These are phyloP conservation scores for Carex cristatella DNA, from an alignment of 176 grass and related monocot genomes.

Conservation along the genomic window DNA sequence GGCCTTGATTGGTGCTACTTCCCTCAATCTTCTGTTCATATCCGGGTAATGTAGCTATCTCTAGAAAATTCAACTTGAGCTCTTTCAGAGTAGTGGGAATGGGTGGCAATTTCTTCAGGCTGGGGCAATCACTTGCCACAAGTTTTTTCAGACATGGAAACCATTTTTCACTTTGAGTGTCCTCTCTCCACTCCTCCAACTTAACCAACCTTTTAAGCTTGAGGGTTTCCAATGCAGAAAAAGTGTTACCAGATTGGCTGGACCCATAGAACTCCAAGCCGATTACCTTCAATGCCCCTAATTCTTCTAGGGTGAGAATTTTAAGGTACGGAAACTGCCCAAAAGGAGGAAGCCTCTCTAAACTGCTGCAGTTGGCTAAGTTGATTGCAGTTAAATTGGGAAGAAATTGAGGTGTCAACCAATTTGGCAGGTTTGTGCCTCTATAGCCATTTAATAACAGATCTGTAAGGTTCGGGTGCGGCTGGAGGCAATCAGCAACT, in stretches of 20 bases:
- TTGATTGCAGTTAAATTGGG: slow-evolving; percentile 7
- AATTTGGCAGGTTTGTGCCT: neutral
- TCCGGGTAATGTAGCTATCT: neutral
- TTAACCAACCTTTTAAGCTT: neutral
- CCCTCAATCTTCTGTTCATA: neutral
- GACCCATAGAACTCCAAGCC: neutral
- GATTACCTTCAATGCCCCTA: neutral
- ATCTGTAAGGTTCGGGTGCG: neutral
- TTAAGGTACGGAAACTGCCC: slow-evolving; percentile 9
- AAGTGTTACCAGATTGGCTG: neutral
- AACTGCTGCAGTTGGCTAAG: neutral
- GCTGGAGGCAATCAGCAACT: slow-evolving; percentile 26
- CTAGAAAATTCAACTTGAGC: neutral
- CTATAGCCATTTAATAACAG: slow-evolving; percentile 9
- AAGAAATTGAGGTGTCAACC: slow-evolving; percentile 16
- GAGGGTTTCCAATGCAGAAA: slow-evolving; percentile 13
- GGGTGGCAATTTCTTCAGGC: slow-evolving; percentile 13
- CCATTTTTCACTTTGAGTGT: neutral
- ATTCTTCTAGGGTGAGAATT: neutral
- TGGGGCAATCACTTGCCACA: neutral
- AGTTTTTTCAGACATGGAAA: slow-evolving; percentile 11
- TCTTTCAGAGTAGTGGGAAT: neutral
- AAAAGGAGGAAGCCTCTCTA: slow-evolving; percentile 12
- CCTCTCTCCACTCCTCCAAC: slow-evolving; percentile 16
- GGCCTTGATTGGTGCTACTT: neutral